These are phyloP conservation scores for Vinca minor DNA, from an alignment of 257 asterid species.

Conservation along the genomic window DNA sequence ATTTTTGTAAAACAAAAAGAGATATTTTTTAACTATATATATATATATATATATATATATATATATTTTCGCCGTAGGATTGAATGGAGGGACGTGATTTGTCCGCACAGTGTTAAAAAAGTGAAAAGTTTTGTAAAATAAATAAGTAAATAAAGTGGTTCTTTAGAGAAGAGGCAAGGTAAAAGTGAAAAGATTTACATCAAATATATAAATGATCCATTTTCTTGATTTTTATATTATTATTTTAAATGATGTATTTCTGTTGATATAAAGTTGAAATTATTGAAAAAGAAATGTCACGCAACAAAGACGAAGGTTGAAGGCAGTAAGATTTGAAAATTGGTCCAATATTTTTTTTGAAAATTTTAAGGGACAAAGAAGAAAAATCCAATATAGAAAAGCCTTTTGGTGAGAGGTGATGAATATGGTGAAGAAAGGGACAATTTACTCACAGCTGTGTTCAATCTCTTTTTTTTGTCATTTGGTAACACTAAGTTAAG, in stretches of 20 bases:
- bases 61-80: too few species aligned
- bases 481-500: constrained; percentile 30
- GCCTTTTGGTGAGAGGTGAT: not conserved
- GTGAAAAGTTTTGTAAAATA: too few species aligned
- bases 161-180: too few species aligned
- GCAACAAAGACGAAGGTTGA: constrained; percentile 1
- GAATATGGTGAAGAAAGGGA: constrained; percentile 28
- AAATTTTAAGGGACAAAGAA: not conserved
- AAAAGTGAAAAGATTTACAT: too few species aligned
- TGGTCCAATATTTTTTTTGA: constrained; percentile 3
- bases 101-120: too few species aligned
- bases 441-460: constrained; percentile 51
- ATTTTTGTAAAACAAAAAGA: too few species aligned
- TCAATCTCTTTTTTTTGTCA: constrained; percentile 36
- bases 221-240: too few species aligned
- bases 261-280: not conserved
- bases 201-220: too few species aligned
- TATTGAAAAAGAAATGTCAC: constrained; percentile 1
- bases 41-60: too few species aligned
- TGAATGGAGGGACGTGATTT: too few species aligned
- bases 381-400: not conserved
- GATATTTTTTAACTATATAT: too few species aligned
- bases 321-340: constrained; percentile 4
- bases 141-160: too few species aligned
- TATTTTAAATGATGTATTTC: not conserved